These are phyloP conservation scores for Dothistroma septosporum DNA, from an alignment of 2,329 filamentous ascomycete genomes.

Conservation along the genomic window DNA sequence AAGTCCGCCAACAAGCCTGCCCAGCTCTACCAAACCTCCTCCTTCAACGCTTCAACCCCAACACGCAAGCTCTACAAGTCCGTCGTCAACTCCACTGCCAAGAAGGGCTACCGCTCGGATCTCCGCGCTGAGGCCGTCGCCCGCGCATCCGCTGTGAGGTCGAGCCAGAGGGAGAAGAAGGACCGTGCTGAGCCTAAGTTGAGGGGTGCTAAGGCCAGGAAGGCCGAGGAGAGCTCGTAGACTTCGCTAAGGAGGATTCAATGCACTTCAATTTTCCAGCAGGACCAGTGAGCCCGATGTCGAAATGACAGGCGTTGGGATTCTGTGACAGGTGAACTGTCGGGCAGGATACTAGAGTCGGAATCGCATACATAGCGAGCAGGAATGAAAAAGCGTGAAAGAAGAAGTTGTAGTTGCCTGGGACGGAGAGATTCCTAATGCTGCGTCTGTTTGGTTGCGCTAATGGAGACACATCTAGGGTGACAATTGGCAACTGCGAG, in stretches of 20 bases:
- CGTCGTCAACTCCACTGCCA: slow-evolving; percentile 76
- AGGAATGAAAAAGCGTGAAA: not conserved
- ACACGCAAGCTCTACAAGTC: slow-evolving; percentile 85
- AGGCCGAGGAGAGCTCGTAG: slow-evolving; percentile 19
- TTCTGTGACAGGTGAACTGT: not conserved
- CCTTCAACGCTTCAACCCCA: slow-evolving; percentile 67
- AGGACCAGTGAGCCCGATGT: not conserved
- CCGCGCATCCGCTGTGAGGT: slow-evolving; percentile 72
- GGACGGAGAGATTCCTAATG: not conserved
- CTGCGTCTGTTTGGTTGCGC: not conserved
- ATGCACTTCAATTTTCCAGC: not conserved
- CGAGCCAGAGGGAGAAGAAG: slow-evolving; percentile 69
- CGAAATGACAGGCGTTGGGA: not conserved
- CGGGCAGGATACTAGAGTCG: not conserved
- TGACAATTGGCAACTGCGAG: too few relatives aligned
- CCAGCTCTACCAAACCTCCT: slow-evolving; percentile 59
- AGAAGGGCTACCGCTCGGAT: slow-evolving; percentile 70
- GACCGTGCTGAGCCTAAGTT: slow-evolving; percentile 61
- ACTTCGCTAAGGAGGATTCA: not conserved
- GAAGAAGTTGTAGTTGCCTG: not conserved
- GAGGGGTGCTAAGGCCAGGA: slow-evolving; percentile 34
- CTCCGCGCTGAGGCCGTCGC: slow-evolving; percentile 64
- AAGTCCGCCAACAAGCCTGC: slow-evolving; percentile 69
- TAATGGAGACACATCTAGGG: too few relatives aligned
- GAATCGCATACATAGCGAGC: not conserved